phyloP scores from a whole-genome alignment of 306 rosid species.

The Glycyrrhiza uralensis region DNA sequence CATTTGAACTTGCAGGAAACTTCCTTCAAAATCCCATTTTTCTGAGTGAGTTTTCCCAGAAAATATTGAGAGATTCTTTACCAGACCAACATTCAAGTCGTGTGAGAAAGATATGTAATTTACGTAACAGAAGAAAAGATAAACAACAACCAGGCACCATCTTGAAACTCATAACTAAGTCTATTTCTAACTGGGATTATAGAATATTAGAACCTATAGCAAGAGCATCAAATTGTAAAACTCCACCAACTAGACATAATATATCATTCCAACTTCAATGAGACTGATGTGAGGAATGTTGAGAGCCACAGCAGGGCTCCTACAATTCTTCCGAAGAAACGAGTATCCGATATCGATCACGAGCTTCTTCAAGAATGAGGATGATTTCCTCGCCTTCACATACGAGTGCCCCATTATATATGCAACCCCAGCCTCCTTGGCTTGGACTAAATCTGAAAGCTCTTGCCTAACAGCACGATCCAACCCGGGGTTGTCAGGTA shows the following conservation, averaged over 20 bases:
- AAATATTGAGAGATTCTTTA: no score
- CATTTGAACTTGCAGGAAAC: no score
- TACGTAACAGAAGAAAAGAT: not conserved
- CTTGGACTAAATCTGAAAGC: slow-evolving; percentile 62
- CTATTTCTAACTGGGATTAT: not conserved
- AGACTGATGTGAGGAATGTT: slow-evolving; percentile 87
- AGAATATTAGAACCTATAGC: not conserved
- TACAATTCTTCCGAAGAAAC: slow-evolving; percentile 72
- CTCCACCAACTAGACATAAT: slow-evolving; percentile 58
- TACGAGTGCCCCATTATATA: slow-evolving; percentile 78
- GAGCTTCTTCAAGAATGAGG: slow-evolving; percentile 61
- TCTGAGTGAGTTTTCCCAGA: no score
- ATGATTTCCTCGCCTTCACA: slow-evolving; percentile 76
- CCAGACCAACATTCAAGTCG: not conserved
- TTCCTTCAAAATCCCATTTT: no score
- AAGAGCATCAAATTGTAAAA: not conserved
- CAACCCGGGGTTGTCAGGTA: slow-evolving; percentile 43
- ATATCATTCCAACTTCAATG: slow-evolving; percentile 88
- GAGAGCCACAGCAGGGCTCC: slow-evolving; percentile 76
- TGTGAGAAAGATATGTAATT: not conserved
- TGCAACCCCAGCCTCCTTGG: slow-evolving; percentile 78
- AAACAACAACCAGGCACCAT: not conserved
- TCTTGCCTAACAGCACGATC: slow-evolving; percentile 66
- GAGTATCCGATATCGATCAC: slow-evolving; percentile 72
- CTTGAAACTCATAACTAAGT: not conserved